These are phyloP conservation scores for Xenosphaeropsis pyriputrescens DNA, from an alignment of 2,329 filamentous ascomycete species.

Conservation along the genomic window DNA sequence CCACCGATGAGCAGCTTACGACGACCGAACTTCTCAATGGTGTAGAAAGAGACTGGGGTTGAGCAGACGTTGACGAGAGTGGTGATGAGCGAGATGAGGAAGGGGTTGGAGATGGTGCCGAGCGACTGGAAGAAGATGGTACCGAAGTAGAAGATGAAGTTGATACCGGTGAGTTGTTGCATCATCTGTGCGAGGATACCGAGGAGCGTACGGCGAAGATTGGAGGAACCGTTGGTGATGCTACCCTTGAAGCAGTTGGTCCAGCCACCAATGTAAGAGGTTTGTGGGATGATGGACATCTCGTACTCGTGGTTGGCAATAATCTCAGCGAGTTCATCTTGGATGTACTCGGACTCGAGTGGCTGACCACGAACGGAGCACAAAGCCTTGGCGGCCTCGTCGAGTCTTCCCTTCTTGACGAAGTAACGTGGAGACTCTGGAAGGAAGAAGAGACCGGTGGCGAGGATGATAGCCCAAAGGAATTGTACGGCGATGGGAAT, in stretches of 20 bases:
- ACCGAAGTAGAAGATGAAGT: slow-evolving; percentile 85
- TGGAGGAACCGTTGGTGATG: slow-evolving; percentile 46
- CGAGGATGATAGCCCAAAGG: slow-evolving; percentile 66
- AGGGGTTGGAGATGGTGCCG: slow-evolving; percentile 61
- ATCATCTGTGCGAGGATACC: slow-evolving; percentile 68
- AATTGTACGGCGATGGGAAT: slow-evolving; percentile 74
- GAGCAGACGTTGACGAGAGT: slow-evolving; percentile 79
- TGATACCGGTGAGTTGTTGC: slow-evolving; percentile 62
- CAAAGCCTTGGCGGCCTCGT: slow-evolving; percentile 47
- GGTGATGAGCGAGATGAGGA: slow-evolving; percentile 75
- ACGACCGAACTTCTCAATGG: slow-evolving; percentile 69
- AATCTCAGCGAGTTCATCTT: slow-evolving; percentile 70
- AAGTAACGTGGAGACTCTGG: slow-evolving; percentile 80
- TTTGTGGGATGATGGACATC: slow-evolving; percentile 48
- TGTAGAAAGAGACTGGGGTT: slow-evolving; percentile 78
- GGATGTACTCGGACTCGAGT: slow-evolving; percentile 57
- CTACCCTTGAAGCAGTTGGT: slow-evolving; percentile 50
- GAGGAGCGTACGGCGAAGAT: slow-evolving; percentile 55
- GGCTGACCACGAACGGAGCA: slow-evolving; percentile 61
- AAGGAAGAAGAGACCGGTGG: slow-evolving; percentile 54
- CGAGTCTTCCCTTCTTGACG: slow-evolving; percentile 61
- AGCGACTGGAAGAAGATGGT: slow-evolving; percentile 73
- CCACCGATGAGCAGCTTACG: slow-evolving; percentile 68
- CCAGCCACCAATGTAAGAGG: slow-evolving; percentile 56
- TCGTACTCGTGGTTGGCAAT: slow-evolving; percentile 85